A percentile compares a stretch with the other conserved stretches of the same genome.
Conservation (phyloP, 1,284 basidiomycete genomes). For the Melampsora abietis-canadensis region DNA sequence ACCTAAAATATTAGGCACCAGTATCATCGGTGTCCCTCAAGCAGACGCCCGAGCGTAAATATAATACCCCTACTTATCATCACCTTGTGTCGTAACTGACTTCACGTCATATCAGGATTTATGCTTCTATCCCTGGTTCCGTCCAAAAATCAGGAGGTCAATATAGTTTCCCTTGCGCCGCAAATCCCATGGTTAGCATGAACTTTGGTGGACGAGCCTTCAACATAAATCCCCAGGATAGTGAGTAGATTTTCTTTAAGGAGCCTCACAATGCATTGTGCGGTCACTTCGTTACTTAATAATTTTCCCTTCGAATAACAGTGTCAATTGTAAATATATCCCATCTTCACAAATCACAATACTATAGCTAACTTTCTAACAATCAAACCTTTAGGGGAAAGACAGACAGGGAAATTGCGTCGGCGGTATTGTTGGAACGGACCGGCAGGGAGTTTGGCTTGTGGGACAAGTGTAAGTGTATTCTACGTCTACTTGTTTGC, state of each 20-base stretch:
- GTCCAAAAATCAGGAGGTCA: constrained; percentile 1
- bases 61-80: neutral
- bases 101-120: constrained; percentile 7
- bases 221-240: constrained; percentile 25
- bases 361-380: neutral
- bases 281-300: neutral
- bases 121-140: constrained; percentile 25
- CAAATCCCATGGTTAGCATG: constrained; percentile 12
- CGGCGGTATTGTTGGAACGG: constrained; percentile 25
- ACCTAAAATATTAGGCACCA: constrained; percentile 8
- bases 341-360: neutral
- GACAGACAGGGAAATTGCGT: constrained; percentile 16
- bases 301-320: neutral
- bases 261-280: neutral
- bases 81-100: neutral
- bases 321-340: constrained; percentile 24
- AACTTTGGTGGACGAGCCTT: constrained; percentile 29
- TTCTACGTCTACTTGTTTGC: neutral
- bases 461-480: constrained; percentile 37
- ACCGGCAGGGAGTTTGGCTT: constrained; percentile 16
- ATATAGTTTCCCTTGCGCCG: constrained; percentile 24
- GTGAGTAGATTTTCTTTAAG: neutral
- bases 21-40: constrained; percentile 23
- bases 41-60: constrained; percentile 25
- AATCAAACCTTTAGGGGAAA: constrained; percentile 10